These are phyloP conservation scores for Aspergillus conjunctus DNA, from an alignment of 495 filamentous ascomycete species.

Conservation along the genomic window DNA sequence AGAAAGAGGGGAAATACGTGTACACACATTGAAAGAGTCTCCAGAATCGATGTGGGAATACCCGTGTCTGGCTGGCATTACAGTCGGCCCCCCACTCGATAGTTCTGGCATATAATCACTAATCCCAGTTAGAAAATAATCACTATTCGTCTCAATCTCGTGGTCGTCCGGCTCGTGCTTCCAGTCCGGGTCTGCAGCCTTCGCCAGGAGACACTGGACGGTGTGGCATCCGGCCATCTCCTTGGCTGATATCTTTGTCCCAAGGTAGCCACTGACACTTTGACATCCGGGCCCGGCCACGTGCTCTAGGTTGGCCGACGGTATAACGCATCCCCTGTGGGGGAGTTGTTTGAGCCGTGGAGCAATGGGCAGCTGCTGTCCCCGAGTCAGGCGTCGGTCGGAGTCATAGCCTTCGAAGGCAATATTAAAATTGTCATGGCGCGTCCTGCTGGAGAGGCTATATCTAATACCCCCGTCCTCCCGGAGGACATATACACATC, in stretches of 20 bases:
- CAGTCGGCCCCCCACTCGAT: neutral
- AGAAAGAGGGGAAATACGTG: neutral
- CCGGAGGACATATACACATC: neutral
- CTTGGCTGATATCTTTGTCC: neutral
- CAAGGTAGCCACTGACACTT: neutral
- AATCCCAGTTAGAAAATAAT: constrained; percentile 1
- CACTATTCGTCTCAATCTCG: constrained; percentile 1
- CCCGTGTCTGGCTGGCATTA: constrained; percentile 6
- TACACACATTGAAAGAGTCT: neutral
- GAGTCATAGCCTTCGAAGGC: neutral
- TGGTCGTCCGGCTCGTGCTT: neutral
- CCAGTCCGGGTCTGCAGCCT: too few relatives aligned
- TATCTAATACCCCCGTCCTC: neutral
- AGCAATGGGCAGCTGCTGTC: neutral
- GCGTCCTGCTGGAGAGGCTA: neutral
- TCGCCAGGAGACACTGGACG: neutral
- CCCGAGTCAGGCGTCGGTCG: neutral
- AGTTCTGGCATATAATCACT: neutral
- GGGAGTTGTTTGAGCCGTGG: neutral
- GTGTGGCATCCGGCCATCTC: constrained; percentile 10
- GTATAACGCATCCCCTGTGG: neutral
- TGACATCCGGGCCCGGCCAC: neutral
- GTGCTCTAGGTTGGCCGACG: neutral
- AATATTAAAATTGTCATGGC: neutral
- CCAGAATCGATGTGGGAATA: neutral